Conservation (phyloP, 2,329 filamentous ascomycete species). For the Plectosphaerella cucumerina region DNA sequence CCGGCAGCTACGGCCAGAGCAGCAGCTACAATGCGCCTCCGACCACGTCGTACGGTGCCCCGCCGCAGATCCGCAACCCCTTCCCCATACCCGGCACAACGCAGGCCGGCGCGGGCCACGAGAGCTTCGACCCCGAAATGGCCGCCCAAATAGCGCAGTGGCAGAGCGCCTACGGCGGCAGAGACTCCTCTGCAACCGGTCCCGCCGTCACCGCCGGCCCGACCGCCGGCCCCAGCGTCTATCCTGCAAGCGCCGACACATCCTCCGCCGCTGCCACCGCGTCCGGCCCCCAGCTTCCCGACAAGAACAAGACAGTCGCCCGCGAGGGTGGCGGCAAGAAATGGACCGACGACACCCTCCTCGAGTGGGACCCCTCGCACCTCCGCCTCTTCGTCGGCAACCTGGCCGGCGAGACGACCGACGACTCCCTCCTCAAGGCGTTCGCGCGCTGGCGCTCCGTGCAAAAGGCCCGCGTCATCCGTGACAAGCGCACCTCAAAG, state of each 20-base stretch:
- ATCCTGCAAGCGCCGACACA: slow-evolving; percentile 26
- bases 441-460: slow-evolving; percentile 85
- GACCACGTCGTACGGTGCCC: slow-evolving; percentile 38
- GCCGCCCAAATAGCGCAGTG: slow-evolving; percentile 92
- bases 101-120: slow-evolving; percentile 55
- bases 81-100: slow-evolving; percentile 61
- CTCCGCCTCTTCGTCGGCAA: slow-evolving; percentile 96
- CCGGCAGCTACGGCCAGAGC: slow-evolving; percentile 21
- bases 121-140: slow-evolving; percentile 70
- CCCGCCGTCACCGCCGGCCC: slow-evolving; percentile 26
- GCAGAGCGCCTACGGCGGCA: slow-evolving; percentile 75
- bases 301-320: slow-evolving; percentile 80
- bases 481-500: slow-evolving; percentile 94
- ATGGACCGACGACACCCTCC: slow-evolving; percentile 82
- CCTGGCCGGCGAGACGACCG: slow-evolving; percentile 92
- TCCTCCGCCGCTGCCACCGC: slow-evolving; percentile 25
- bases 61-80: slow-evolving; percentile 74
- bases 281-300: slow-evolving; percentile 42
- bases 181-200: slow-evolving; percentile 20
- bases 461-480: slow-evolving; percentile 87
- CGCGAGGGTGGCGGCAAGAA: slow-evolving; percentile 86
- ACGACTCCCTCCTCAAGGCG: slow-evolving; percentile 91
- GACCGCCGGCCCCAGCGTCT: slow-evolving; percentile 31
- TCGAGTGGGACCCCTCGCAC: slow-evolving; percentile 95
- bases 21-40: slow-evolving; percentile 25